A percentile compares a stretch with the other conserved stretches of the same genome.
These are phyloP conservation scores for Cladosporium oxysporum DNA, from an alignment of 2,329 filamentous ascomycete species.

Conservation along the genomic window DNA sequence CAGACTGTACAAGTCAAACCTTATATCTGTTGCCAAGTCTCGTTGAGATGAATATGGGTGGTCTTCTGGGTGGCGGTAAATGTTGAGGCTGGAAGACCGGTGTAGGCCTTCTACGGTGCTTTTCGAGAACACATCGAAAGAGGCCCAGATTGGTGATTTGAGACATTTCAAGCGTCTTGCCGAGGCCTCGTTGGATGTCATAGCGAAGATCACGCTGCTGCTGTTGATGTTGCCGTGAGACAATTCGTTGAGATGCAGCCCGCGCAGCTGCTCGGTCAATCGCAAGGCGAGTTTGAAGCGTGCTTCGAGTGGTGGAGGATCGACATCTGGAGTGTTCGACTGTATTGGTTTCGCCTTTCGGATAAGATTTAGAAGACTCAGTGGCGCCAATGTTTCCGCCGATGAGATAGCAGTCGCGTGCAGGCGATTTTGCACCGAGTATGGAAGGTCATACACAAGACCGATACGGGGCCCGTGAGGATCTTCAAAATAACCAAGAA, in stretches of 20 bases:
- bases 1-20: constrained; percentile 69
- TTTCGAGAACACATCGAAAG: constrained; percentile 72
- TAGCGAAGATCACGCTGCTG: constrained; percentile 68
- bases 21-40: constrained; percentile 51
- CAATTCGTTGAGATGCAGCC: constrained; percentile 69
- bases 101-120: constrained; percentile 48
- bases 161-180: constrained; percentile 55
- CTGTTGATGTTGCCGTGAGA: constrained; percentile 70
- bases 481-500: constrained; percentile 72
- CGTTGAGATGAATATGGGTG: constrained; percentile 38
- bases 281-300: constrained; percentile 76
- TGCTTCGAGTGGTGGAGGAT: constrained; percentile 68
- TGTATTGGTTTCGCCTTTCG: constrained; percentile 49
- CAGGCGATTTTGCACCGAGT: constrained; percentile 44
- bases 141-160: constrained; percentile 68
- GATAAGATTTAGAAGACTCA: constrained; percentile 50
- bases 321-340: constrained; percentile 40
- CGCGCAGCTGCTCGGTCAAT: constrained; percentile 70
- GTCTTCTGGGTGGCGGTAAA: constrained; percentile 67
- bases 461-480: constrained; percentile 68
- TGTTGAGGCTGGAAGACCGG: constrained; percentile 51
- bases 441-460: constrained; percentile 72
- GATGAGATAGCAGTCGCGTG: constrained; percentile 56
- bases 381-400: constrained; percentile 35
- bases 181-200: constrained; percentile 47